Conservation (phyloP, 306 rosid species). For the Abrus precatorius region DNA sequence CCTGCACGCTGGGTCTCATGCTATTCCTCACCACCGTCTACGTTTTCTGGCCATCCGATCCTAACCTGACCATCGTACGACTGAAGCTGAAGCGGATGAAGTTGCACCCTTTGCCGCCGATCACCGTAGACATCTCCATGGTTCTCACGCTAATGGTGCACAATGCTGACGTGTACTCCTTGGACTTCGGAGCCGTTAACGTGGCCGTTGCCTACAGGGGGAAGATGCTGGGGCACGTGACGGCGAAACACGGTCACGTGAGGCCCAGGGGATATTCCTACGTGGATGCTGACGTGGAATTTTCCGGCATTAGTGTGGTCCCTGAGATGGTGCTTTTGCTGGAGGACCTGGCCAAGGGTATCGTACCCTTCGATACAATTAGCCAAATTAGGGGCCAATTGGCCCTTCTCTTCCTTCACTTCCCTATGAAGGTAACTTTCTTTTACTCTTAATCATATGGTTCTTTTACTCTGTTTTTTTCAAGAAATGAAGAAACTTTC, state of each 20-base stretch:
- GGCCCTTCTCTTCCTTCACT: slow-evolving; percentile 60
- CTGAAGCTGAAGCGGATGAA: slow-evolving; percentile 57
- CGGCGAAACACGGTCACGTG: slow-evolving; percentile 65
- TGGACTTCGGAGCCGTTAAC: slow-evolving; percentile 63
- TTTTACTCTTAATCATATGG: too few species aligned
- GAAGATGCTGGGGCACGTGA: slow-evolving; percentile 71
- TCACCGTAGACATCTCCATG: slow-evolving; percentile 71
- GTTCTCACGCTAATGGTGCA: slow-evolving; percentile 58
- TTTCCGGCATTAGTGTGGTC: slow-evolving; percentile 60
- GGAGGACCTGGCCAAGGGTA: slow-evolving; percentile 75
- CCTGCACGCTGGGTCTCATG: slow-evolving; percentile 41
- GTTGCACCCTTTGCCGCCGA: slow-evolving; percentile 63
- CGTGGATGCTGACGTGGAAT: slow-evolving; percentile 77
- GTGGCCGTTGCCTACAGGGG: slow-evolving; percentile 81
- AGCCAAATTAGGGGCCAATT: slow-evolving; percentile 60
- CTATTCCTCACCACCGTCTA: slow-evolving; percentile 41
- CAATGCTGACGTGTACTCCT: slow-evolving; percentile 66
- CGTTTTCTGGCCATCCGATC: slow-evolving; percentile 73
- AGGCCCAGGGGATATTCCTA: slow-evolving; percentile 69
- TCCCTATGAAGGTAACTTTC: slow-evolving; percentile 66
- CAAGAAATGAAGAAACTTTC: too few species aligned
- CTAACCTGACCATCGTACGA: slow-evolving; percentile 68
- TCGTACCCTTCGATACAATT: slow-evolving; percentile 66
- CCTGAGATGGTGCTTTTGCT: slow-evolving; percentile 73
- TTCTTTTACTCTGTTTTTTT: too few species aligned